phyloP scores from a whole-genome alignment of 768 basidiomycete genomes.

The Austroboletus eburneus region DNA sequence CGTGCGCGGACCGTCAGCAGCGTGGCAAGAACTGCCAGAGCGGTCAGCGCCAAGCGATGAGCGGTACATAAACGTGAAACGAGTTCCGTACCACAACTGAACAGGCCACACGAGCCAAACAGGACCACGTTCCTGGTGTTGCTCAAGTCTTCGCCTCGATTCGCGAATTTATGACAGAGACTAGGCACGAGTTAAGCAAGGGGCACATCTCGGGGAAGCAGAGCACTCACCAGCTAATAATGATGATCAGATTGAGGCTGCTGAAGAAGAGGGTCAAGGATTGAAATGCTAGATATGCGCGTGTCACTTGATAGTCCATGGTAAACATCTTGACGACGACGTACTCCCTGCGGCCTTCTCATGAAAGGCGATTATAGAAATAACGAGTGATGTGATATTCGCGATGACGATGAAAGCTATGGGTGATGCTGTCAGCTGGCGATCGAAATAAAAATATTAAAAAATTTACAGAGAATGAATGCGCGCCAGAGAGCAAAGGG shows the following conservation, averaged over 20 bases:
- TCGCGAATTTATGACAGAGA: constrained; percentile 9
- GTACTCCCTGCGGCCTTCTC: constrained; percentile 21
- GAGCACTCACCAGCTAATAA: constrained; percentile 20
- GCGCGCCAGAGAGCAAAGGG: constrained; percentile 17
- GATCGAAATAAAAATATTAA: not conserved
- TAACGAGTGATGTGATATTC: constrained; percentile 10
- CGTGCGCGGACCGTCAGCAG: constrained; percentile 29
- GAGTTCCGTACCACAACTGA: constrained; percentile 14
- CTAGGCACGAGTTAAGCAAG: constrained; percentile 4
- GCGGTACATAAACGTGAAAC: not conserved
- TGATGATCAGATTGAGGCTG: constrained; percentile 7
- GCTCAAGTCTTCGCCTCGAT: constrained; percentile 14
- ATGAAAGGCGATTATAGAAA: constrained; percentile 17
- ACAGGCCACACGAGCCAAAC: constrained; percentile 19
- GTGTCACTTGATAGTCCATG: not conserved
- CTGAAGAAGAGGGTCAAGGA: constrained; percentile 11
- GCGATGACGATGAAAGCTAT: constrained; percentile 16
- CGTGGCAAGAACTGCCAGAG: constrained; percentile 13
- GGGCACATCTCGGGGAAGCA: not conserved
- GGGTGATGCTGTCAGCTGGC: constrained; percentile 1
- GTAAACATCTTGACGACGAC: not conserved
- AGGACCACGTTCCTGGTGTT: constrained; percentile 22
- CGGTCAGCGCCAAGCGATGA: not conserved
- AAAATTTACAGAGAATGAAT: constrained; percentile 18
- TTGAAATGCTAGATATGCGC: constrained; percentile 18